phyloP scores from a whole-genome alignment of 352 stramenopile species.

The Halophytophthora polymorphica region DNA sequence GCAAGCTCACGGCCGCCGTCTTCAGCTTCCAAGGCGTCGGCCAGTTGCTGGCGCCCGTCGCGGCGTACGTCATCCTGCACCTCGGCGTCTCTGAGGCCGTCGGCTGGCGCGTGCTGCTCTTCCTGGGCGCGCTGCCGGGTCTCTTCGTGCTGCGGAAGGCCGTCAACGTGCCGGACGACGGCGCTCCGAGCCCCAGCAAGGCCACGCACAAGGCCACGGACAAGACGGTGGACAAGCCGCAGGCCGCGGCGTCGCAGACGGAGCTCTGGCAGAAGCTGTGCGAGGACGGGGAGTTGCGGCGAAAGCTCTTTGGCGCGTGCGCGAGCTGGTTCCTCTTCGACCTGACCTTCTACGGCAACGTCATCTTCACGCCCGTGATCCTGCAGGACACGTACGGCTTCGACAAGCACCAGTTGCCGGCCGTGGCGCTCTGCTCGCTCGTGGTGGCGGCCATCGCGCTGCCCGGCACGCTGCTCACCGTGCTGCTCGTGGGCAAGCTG shows the following conservation, averaged over 20 bases:
- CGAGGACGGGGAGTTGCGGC: constrained; percentile 30
- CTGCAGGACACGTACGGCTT: constrained; percentile 66
- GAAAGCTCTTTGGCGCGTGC: constrained; percentile 74
- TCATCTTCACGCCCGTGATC: constrained; percentile 86
- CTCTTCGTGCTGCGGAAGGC: constrained; percentile 54
- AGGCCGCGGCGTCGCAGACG: too few relatives aligned
- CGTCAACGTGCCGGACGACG: constrained; percentile 43
- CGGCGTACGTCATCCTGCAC: constrained; percentile 57
- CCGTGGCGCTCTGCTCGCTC: constrained; percentile 63
- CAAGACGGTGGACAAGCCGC: background rate
- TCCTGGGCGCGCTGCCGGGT: constrained; percentile 49
- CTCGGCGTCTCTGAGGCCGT: constrained; percentile 31
- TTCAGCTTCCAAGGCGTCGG: constrained; percentile 70
- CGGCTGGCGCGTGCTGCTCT: constrained; percentile 55
- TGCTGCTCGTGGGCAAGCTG: constrained; percentile 58
- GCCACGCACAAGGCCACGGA: background rate
- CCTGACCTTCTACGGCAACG: constrained; percentile 88
- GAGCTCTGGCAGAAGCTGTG: constrained; percentile 33
- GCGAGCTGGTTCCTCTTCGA: constrained; percentile 92
- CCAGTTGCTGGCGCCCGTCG: constrained; percentile 50
- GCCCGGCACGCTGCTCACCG: constrained; percentile 65
- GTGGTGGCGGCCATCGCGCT: constrained; percentile 70
- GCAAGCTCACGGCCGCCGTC: constrained; percentile 58
- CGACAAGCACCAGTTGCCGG: constrained; percentile 48
- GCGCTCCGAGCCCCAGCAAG: too few relatives aligned